Evolutionary conservation across 331 rosid species (phyloP).

Genomic region (Arachis monticola): DNA sequence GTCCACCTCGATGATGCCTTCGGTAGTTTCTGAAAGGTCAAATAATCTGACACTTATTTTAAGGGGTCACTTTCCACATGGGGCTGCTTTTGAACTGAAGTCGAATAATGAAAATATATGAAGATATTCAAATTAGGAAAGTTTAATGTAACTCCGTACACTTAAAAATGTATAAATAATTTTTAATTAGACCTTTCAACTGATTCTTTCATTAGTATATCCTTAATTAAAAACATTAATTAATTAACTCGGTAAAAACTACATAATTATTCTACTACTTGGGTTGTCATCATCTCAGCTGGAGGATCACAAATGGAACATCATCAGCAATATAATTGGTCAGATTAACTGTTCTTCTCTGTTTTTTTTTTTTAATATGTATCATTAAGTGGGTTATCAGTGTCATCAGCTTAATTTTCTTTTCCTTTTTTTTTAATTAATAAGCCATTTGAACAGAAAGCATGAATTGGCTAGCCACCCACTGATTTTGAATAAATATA

Average conservation of each 20-base stretch:
- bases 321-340: conserved; percentile 5
- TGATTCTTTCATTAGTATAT: not conserved
- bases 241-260: not conserved
- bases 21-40: not conserved
- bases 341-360: not conserved
- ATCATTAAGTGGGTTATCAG: conserved; percentile 21
- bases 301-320: not conserved
- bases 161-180: not conserved
- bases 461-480: conserved; percentile 28
- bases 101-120: not conserved
- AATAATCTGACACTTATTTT: too few species aligned
- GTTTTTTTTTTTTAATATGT: not conserved
- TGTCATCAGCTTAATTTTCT: conserved; percentile 8
- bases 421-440: not conserved
- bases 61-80: not conserved
- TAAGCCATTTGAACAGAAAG: conserved; percentile 5
- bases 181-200: not conserved
- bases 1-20: too few species aligned
- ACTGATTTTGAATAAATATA: not conserved
- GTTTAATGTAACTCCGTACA: not conserved
- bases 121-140: not conserved
- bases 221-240: not conserved
- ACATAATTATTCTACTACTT: not conserved
- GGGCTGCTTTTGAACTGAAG: not conserved
- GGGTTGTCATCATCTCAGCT: not conserved